A percentile compares a stretch with the other conserved stretches of the same genome.
These are phyloP conservation scores for Ophiostoma pallidulum DNA, from an alignment of 2,329 filamentous ascomycete species.

Conservation along the genomic window DNA sequence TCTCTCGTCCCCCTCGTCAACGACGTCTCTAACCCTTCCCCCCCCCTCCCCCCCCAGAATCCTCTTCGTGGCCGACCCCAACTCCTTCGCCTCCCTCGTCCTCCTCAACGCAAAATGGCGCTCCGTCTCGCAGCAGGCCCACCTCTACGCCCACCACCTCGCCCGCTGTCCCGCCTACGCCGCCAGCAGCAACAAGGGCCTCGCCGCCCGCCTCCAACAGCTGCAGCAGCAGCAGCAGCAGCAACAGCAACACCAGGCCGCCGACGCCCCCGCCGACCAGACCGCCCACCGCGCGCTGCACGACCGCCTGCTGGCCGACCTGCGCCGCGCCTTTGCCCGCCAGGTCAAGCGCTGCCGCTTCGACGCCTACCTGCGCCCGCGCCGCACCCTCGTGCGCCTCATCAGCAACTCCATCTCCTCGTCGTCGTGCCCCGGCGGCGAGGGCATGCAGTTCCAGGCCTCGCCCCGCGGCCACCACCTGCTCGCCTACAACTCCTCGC, in stretches of 20 bases:
- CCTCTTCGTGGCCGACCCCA: conserved; percentile 48
- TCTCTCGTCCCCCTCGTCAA: neutral
- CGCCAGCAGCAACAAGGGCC: conserved; percentile 32
- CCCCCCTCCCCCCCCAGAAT: conserved; percentile 36
- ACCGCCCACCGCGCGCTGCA: conserved; percentile 31
- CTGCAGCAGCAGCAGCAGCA: too few species aligned
- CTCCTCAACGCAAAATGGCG: conserved; percentile 59
- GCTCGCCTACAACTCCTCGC: conserved; percentile 74
- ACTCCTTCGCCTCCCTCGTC: conserved; percentile 57
- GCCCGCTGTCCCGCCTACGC: conserved; percentile 50
- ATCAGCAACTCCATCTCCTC: conserved; percentile 79
- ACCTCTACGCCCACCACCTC: conserved; percentile 55
- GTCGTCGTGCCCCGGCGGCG: conserved; percentile 70
- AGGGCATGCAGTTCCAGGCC: conserved; percentile 76
- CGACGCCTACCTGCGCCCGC: conserved; percentile 63
- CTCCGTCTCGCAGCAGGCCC: conserved; percentile 50
- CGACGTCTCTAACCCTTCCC: too few species aligned
- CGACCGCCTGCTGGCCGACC: conserved; percentile 38
- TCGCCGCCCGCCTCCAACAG: neutral
- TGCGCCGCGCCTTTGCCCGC: conserved; percentile 57
- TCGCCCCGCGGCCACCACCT: conserved; percentile 67
- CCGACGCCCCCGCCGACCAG: conserved; percentile 20
- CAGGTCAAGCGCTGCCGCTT: conserved; percentile 72
- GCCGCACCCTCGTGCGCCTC: conserved; percentile 63
- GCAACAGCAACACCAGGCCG: too few species aligned